Evolutionary conservation across 2,329 filamentous ascomycete species (phyloP).

Genomic region (Neonectria faginata): DNA sequence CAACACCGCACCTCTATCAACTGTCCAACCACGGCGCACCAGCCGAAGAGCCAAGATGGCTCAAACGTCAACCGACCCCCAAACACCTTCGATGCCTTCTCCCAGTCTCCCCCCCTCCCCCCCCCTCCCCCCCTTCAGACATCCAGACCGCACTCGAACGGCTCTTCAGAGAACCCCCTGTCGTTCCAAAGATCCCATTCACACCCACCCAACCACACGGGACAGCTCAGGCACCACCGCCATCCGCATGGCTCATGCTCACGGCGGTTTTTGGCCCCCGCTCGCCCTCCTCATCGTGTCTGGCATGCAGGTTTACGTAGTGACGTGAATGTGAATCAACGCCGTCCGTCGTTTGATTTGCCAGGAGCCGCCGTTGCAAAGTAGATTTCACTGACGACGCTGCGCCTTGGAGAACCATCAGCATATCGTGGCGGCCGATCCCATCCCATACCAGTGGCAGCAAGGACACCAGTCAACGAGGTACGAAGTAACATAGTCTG

Average conservation of each 20-base stretch:
- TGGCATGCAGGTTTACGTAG: background rate
- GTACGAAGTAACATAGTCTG: background rate
- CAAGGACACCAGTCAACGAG: background rate
- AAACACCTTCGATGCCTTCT: background rate
- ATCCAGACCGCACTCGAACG: background rate
- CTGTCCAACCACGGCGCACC: background rate
- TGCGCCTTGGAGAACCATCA: constrained; percentile 16
- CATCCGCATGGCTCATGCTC: constrained; percentile 22
- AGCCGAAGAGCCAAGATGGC: background rate
- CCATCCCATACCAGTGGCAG: background rate
- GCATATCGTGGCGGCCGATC: constrained; percentile 14
- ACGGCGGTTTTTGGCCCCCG: constrained; percentile 5
- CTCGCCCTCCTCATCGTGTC: background rate
- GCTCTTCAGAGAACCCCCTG: constrained; percentile 14
- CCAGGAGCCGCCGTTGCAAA: constrained; percentile 3
- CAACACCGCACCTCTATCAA: constrained; percentile 10
- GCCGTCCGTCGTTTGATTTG: constrained; percentile 8
- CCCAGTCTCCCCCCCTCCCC: too few relatives aligned
- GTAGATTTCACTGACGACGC: constrained; percentile 6
- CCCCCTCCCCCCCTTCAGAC: background rate
- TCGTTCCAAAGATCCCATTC: constrained; percentile 17
- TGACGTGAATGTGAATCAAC: constrained; percentile 5
- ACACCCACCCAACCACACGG: constrained; percentile 28
- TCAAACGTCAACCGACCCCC: background rate
- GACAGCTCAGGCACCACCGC: constrained; percentile 26